Evolutionary conservation across 345 rosid species (phyloP).

Genomic region (Gossypium herbaceum): DNA sequence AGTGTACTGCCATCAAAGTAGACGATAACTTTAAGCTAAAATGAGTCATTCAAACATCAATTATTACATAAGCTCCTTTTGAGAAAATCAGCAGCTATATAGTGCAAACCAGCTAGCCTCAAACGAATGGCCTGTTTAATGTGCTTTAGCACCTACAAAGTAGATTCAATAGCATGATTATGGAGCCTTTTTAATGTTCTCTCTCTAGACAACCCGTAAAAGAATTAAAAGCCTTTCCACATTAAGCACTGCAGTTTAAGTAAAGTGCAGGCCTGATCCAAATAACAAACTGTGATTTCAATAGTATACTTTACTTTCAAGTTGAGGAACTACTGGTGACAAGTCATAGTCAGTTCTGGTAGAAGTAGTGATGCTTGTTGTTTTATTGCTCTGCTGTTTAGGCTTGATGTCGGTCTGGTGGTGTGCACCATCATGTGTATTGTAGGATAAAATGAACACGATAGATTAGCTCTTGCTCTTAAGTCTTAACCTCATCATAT

Average conservation of each 20-base stretch:
- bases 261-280: background rate
- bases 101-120: too few species aligned
- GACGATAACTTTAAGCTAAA: background rate
- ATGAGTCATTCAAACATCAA: background rate
- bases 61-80: too few species aligned
- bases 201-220: background rate
- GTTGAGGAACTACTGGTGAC: conserved; percentile 5
- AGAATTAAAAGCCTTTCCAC: background rate
- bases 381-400: background rate
- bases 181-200: too few species aligned
- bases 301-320: conserved; percentile 1
- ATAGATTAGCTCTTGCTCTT: background rate
- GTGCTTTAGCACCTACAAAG: too few species aligned
- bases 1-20: background rate
- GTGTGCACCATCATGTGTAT: background rate
- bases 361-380: conserved; percentile 4
- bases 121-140: too few species aligned
- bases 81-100: too few species aligned
- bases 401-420: background rate
- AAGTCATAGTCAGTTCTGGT: background rate
- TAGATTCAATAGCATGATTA: too few species aligned
- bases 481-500: background rate
- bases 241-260: too few species aligned
- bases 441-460: background rate
- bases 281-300: background rate